phyloP scores from a whole-genome alignment of 2,329 filamentous ascomycete genomes.

The Bertia moriformis region DNA sequence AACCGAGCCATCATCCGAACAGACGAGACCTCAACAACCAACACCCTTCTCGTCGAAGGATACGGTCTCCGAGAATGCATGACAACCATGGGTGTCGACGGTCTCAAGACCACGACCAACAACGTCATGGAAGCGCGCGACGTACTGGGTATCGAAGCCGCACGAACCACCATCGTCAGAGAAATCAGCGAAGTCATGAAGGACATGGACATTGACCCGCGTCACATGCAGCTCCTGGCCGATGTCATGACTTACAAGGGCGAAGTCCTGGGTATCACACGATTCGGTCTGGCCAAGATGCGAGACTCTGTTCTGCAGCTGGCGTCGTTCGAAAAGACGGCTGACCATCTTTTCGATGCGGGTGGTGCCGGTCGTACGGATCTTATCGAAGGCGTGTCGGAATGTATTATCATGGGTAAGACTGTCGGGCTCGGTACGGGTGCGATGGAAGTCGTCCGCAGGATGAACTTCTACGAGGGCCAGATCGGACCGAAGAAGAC shows the following conservation, averaged over 20 bases:
- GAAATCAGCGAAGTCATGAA: constrained; percentile 86
- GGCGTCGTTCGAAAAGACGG: constrained; percentile 94
- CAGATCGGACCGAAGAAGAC: constrained; percentile 44
- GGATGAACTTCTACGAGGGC: constrained; percentile 50
- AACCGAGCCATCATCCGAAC: constrained; percentile 79
- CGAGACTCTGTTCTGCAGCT: constrained; percentile 85
- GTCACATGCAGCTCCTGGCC: constrained; percentile 92
- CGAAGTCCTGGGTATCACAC: constrained; percentile 87
- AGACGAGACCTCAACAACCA: constrained; percentile 44
- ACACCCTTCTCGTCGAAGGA: constrained; percentile 77
- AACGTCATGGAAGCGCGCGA: constrained; percentile 79
- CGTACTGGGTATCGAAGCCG: constrained; percentile 88
- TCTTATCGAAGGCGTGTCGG: constrained; percentile 79
- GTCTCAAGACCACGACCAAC: constrained; percentile 62
- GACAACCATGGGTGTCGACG: constrained; percentile 82
- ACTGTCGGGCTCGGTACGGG: constrained; percentile 84
- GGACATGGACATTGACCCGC: constrained; percentile 87
- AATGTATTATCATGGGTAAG: constrained; percentile 98
- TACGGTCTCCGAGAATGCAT: constrained; percentile 83
- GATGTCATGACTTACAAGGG: constrained; percentile 99
- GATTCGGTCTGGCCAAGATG: constrained; percentile 94
- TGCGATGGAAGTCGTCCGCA: constrained; percentile 74
- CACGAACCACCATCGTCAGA: constrained; percentile 70
- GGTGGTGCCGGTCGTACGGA: constrained; percentile 86
- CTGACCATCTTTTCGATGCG: constrained; percentile 91